A percentile compares a stretch with the other conserved stretches of the same genome.
phyloP scores from a whole-genome alignment of 2,329 filamentous ascomycete genomes.

The Ophiostoma novo-ulmi region DNA sequence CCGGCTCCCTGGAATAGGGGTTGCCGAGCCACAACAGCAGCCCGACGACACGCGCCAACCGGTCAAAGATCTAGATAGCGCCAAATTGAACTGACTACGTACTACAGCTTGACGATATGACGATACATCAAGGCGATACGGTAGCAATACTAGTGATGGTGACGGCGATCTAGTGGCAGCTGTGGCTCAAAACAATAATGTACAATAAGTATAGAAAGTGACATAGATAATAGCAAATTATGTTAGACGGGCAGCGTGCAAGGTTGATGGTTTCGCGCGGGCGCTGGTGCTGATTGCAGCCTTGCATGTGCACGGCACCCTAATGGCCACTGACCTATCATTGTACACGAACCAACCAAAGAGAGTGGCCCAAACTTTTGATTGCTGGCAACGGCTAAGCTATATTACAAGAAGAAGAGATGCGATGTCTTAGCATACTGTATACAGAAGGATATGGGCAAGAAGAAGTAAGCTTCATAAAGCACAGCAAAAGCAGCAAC shows the following conservation, averaged over 20 bases:
- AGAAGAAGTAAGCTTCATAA: not conserved
- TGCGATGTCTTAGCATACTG: not conserved
- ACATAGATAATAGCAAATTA: not conserved
- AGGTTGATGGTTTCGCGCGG: not conserved
- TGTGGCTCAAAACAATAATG: not conserved
- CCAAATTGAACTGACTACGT: not conserved
- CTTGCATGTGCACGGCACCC: not conserved
- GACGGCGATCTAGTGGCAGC: not conserved
- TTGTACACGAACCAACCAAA: not conserved
- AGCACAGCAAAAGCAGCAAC: not conserved
- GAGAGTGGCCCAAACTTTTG: not conserved
- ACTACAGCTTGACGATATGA: not conserved
- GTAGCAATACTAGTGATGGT: not conserved
- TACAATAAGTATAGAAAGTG: not conserved
- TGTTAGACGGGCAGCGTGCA: not conserved
- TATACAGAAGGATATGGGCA: not conserved
- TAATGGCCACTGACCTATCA: not conserved
- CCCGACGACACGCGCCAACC: not conserved
- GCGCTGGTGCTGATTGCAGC: not conserved
- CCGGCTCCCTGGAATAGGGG: conserved; percentile 34
- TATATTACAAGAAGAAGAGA: conserved; percentile 3
- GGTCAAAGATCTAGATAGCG: conserved; percentile 15
- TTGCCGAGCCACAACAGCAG: not conserved
- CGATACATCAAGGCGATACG: not conserved
- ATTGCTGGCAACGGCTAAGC: not conserved